Evolutionary conservation across 345 rosid species (phyloP).

Genomic region (Brassica juncea): DNA sequence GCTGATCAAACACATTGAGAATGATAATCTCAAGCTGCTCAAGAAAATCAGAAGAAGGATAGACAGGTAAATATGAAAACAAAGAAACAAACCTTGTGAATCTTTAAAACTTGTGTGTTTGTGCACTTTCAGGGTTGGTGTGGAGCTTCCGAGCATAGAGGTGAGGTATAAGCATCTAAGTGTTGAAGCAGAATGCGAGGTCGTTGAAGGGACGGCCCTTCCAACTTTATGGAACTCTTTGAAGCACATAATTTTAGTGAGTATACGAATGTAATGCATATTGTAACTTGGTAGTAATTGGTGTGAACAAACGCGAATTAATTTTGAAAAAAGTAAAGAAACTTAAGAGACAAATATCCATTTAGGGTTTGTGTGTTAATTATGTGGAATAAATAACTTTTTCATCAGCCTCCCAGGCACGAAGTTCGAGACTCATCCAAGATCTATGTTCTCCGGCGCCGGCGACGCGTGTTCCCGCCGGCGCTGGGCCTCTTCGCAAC

Average conservation of each 20-base stretch:
- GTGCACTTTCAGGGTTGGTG: conserved; percentile 49
- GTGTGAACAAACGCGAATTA: too few species aligned
- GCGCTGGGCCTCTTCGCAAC: too few species aligned
- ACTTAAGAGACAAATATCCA: too few species aligned
- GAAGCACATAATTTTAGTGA: conserved; percentile 48
- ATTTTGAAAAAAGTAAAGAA: too few species aligned
- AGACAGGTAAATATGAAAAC: conserved; percentile 45
- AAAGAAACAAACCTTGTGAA: too few species aligned
- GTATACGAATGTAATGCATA: conserved; percentile 22
- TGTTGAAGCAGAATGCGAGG: conserved; percentile 64
- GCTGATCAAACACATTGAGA: conserved; percentile 64
- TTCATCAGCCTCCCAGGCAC: too few species aligned
- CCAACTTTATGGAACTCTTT: conserved; percentile 77
- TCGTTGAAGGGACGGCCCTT: conserved; percentile 70
- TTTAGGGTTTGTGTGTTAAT: too few species aligned
- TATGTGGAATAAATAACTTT: too few species aligned
- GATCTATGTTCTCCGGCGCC: too few species aligned
- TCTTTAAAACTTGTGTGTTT: too few species aligned
- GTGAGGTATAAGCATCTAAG: conserved; percentile 57
- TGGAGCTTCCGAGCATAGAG: conserved; percentile 62
- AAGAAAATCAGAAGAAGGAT: conserved; percentile 51
- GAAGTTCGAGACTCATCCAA: too few species aligned
- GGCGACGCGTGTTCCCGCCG: too few species aligned
- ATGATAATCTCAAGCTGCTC: conserved; percentile 64
- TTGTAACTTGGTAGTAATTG: background rate